phyloP scores from a whole-genome alignment of 306 rosid genomes.

The Prunus mongolica region DNA sequence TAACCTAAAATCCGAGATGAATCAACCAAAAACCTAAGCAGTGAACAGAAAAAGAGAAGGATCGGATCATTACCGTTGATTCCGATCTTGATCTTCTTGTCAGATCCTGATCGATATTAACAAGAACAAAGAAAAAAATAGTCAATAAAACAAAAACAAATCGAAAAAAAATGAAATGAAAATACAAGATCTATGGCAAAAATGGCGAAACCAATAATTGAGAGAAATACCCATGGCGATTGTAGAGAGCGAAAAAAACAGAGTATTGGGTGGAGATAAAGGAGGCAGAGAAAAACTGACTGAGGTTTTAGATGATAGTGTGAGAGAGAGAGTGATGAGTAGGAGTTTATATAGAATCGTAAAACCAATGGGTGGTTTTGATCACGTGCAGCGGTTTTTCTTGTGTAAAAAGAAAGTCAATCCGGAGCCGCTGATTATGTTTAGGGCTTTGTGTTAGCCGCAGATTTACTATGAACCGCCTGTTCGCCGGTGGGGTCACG shows the following conservation, averaged over 20 bases:
- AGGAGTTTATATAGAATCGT: neutral
- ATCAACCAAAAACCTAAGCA: neutral
- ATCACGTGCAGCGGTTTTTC: slow-evolving; percentile 18
- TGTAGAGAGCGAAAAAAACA: neutral
- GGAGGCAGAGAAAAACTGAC: neutral
- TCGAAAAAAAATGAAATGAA: too few species aligned
- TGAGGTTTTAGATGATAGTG: neutral
- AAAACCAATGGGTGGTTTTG: neutral
- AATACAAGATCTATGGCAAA: too few species aligned
- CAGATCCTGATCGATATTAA: slow-evolving; percentile 40
- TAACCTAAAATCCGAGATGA: neutral
- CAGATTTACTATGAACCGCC: slow-evolving; percentile 9
- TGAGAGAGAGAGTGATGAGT: neutral
- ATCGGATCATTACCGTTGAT: slow-evolving; percentile 58
- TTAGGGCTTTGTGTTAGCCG: slow-evolving; percentile 18
- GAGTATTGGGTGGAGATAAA: neutral
- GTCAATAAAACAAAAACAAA: neutral
- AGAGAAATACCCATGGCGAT: slow-evolving; percentile 34
- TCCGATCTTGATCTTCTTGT: slow-evolving; percentile 81
- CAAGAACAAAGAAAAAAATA: neutral
- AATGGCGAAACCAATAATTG: neutral
- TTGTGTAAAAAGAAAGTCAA: slow-evolving; percentile 32
- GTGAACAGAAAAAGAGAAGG: neutral
- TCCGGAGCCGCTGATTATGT: slow-evolving; percentile 26
- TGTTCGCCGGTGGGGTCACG: neutral